Conservation (phyloP, 225 moss, liverwort and hornwort genomes). For the Pleurozium schreberi region DNA sequence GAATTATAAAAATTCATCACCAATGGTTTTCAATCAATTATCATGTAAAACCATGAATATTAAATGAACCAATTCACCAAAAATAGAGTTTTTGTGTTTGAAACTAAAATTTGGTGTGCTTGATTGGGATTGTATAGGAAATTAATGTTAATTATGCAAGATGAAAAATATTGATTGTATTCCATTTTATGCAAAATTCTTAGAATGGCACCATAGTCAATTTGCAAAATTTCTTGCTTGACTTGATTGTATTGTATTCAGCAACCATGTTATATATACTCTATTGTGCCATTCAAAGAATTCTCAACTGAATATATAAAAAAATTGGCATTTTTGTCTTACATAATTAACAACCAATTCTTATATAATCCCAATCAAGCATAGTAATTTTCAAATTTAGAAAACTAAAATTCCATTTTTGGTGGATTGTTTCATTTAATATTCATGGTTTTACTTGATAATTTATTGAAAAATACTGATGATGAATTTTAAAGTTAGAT, state of each 20-base stretch:
- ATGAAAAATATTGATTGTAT: neutral
- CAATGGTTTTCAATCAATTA: neutral
- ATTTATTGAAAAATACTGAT: neutral
- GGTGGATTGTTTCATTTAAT: too few species aligned
- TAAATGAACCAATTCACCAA: neutral
- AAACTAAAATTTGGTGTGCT: neutral
- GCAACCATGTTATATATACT: neutral
- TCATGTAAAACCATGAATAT: neutral
- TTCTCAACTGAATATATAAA: too few species aligned
- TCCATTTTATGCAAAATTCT: neutral
- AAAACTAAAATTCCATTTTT: neutral
- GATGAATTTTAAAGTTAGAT: neutral
- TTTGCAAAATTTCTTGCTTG: neutral
- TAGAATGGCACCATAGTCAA: neutral
- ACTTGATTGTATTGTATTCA: rapidly evolving
- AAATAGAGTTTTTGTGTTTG: neutral
- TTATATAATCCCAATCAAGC: neutral
- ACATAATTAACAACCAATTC: too few species aligned
- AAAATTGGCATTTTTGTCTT: too few species aligned
- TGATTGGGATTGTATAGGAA: neutral
- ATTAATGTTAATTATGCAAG: neutral
- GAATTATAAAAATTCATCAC: neutral
- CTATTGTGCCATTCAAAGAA: neutral
- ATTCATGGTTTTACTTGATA: too few species aligned
- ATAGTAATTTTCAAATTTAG: neutral